Percentiles rank a stretch among this genome's conserved stretches.
These are phyloP conservation scores for Mortierella sp. DNA, from an alignment of 371 early-diverging fungal genomes.

Conservation along the genomic window DNA sequence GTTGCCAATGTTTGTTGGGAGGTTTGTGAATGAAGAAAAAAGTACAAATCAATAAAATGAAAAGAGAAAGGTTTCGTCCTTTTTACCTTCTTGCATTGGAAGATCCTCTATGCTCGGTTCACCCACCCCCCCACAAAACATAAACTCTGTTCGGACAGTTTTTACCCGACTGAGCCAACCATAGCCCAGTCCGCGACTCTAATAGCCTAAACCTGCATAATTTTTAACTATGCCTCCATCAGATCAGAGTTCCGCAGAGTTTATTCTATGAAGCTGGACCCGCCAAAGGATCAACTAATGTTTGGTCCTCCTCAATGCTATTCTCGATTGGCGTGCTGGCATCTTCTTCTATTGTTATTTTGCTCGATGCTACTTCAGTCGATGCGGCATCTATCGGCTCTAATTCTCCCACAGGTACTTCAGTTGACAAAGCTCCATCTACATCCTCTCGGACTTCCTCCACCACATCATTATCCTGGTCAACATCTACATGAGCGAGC, in stretches of 20 bases:
- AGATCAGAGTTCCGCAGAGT: neutral
- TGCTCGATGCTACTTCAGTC: neutral
- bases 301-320: neutral
- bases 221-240: too few species aligned
- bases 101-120: neutral
- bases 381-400: neutral
- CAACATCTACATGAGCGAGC: conserved; percentile 22
- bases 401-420: neutral
- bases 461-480: neutral
- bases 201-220: too few species aligned
- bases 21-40: conserved; percentile 4
- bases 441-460: neutral
- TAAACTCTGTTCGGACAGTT: neutral
- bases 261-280: neutral
- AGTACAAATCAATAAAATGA: too few species aligned
- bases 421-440: neutral
- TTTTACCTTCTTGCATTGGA: neutral
- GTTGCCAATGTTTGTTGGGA: neutral
- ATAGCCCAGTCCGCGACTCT: neutral
- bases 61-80: neutral
- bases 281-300: neutral
- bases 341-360: neutral
- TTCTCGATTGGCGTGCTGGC: neutral
- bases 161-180: conserved; percentile 13
- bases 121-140: conserved; percentile 2